Evolutionary conservation across 2,329 filamentous ascomycete species (phyloP).

Genomic region (Arthrobotrys conoides): DNA sequence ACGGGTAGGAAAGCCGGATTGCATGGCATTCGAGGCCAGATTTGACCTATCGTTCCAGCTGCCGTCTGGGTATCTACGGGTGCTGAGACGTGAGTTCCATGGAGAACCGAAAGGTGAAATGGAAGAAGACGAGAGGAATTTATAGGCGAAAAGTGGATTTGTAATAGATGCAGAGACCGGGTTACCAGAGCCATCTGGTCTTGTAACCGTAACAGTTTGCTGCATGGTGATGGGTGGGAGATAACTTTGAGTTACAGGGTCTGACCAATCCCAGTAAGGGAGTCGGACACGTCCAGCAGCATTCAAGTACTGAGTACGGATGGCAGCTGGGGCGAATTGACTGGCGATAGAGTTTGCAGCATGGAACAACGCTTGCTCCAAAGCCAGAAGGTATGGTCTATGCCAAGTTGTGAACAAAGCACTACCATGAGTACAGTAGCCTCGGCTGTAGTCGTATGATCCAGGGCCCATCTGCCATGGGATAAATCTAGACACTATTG

Average conservation of each 20-base stretch:
- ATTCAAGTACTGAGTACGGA: constrained; percentile 58
- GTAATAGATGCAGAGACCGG: constrained; percentile 38
- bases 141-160: constrained; percentile 57
- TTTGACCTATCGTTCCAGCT: constrained; percentile 43
- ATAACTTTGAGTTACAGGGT: constrained; percentile 53
- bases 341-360: constrained; percentile 58
- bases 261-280: constrained; percentile 61
- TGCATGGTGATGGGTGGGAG: constrained; percentile 53
- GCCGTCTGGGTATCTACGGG: constrained; percentile 39
- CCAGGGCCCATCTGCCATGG: constrained; percentile 56
- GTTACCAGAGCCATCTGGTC: constrained; percentile 46
- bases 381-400: constrained; percentile 64
- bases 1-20: constrained; percentile 35
- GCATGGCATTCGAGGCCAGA: constrained; percentile 40
- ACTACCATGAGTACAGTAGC: constrained; percentile 64
- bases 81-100: constrained; percentile 36
- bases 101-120: constrained; percentile 23
- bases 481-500: constrained; percentile 33
- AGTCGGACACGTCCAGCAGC: constrained; percentile 54
- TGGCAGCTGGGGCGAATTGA: constrained; percentile 58
- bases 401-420: constrained; percentile 65
- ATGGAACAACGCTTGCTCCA: constrained; percentile 61
- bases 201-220: constrained; percentile 48
- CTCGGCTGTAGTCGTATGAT: constrained; percentile 44
- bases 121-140: constrained; percentile 58